phyloP scores from a whole-genome alignment of 345 rosid species.

The Cardamine occulta region DNA sequence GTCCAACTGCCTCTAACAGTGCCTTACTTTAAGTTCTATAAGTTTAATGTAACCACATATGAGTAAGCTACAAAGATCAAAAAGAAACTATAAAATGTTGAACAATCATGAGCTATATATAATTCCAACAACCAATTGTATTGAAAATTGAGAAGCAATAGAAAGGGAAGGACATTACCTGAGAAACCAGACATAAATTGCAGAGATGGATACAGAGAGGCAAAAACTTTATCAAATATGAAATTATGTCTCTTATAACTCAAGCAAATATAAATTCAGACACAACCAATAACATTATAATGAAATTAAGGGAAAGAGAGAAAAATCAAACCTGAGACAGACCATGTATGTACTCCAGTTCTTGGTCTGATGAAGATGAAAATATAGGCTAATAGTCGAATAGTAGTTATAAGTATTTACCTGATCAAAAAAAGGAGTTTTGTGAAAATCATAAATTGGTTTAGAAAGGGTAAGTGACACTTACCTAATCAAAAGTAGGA shows the following conservation, averaged over 20 bases:
- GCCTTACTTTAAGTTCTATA: background rate
- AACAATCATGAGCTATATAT: background rate
- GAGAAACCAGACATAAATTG: background rate
- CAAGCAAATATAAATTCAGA: too few relatives aligned
- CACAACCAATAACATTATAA: background rate
- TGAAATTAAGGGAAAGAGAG: background rate
- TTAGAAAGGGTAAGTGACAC: background rate
- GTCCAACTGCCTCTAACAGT: background rate
- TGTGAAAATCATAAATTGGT: background rate
- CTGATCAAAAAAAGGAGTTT: too few relatives aligned
- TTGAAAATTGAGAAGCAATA: background rate
- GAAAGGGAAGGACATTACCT: background rate
- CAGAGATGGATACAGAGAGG: background rate
- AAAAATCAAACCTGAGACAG: slow-evolving; percentile 10
- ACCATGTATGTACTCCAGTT: background rate
- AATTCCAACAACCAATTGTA: background rate
- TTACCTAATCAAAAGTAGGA: background rate
- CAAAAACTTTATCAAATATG: background rate
- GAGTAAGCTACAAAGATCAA: too few relatives aligned
- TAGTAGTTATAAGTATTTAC: background rate
- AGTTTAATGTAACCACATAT: background rate
- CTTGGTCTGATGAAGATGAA: background rate
- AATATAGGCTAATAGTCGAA: background rate
- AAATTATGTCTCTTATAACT: too few relatives aligned
- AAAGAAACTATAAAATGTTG: background rate